Percentiles rank a stretch among this genome's conserved stretches.
Evolutionary conservation across 2,329 filamentous ascomycete species (phyloP).

Genomic region (Tolypocladium album): DNA sequence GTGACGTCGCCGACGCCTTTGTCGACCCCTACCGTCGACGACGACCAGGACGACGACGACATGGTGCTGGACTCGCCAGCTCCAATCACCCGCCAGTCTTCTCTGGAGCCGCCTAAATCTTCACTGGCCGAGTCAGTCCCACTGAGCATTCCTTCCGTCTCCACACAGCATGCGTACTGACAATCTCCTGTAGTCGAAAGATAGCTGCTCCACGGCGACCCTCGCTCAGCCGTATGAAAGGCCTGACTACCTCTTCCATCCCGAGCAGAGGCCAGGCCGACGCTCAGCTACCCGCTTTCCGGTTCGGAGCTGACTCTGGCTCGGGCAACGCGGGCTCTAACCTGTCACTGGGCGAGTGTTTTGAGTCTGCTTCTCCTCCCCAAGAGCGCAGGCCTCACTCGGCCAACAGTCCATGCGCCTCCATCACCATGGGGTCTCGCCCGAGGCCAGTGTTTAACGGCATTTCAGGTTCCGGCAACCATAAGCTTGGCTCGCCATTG

Average conservation of each 20-base stretch:
- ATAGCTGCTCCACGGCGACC: slow-evolving; percentile 63
- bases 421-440: slow-evolving; percentile 48
- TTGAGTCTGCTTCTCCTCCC: slow-evolving; percentile 62
- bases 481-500: slow-evolving; percentile 66
- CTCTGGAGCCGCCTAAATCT: slow-evolving; percentile 37
- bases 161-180: slow-evolving; percentile 10
- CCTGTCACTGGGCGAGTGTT: slow-evolving; percentile 69
- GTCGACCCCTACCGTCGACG: slow-evolving; percentile 24
- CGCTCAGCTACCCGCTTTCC: slow-evolving; percentile 60
- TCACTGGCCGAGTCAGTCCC: slow-evolving; percentile 41
- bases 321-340: slow-evolving; percentile 18
- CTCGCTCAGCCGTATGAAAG: slow-evolving; percentile 64
- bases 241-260: slow-evolving; percentile 57
- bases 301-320: slow-evolving; percentile 45
- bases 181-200: slow-evolving; percentile 39
- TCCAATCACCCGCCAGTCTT: slow-evolving; percentile 32
- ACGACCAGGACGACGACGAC: slow-evolving; percentile 29
- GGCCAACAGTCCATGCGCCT: slow-evolving; percentile 46
- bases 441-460: slow-evolving; percentile 55
- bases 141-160: slow-evolving; percentile 7
- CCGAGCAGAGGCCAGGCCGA: slow-evolving; percentile 51
- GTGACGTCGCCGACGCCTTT: slow-evolving; percentile 63
- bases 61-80: slow-evolving; percentile 49
- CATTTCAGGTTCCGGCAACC: slow-evolving; percentile 37
- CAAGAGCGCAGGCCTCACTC: slow-evolving; percentile 55